Conservation (phyloP, 495 filamentous ascomycete species). For the Tuber microsphaerosporum region DNA sequence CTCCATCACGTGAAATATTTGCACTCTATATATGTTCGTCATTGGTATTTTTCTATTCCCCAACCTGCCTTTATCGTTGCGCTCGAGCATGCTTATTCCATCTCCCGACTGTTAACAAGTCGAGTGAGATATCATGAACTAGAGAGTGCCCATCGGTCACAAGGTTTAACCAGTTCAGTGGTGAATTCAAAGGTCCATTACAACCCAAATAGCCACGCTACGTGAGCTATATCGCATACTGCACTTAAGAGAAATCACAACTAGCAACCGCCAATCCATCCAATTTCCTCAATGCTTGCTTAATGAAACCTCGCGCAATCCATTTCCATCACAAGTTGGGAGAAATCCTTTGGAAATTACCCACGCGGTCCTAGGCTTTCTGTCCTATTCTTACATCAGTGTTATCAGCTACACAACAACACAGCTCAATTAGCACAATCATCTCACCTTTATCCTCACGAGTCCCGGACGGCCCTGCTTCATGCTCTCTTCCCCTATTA, state of each 20-base stretch:
- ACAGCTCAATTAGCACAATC: not conserved
- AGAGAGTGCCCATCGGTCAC: not conserved
- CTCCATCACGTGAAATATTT: not conserved
- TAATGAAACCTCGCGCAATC: not conserved
- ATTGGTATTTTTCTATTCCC: not conserved
- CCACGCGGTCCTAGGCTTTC: not conserved
- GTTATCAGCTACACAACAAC: not conserved
- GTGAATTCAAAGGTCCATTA: not conserved
- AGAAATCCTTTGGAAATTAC: not conserved
- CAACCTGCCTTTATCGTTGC: not conserved
- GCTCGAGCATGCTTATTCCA: not conserved
- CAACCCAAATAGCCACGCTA: not conserved
- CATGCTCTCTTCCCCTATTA: not conserved
- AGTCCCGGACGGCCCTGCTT: not conserved
- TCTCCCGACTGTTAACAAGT: not conserved
- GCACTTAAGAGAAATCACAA: not conserved
- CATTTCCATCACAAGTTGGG: not conserved
- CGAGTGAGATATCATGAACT: not conserved
- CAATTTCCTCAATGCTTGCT: not conserved
- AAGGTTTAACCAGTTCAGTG: not conserved
- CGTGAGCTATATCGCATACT: not conserved
- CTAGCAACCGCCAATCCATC: not conserved
- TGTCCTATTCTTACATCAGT: not conserved
- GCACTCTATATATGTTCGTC: not conserved
- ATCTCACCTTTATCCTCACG: not conserved